Base-by-base conservation (phyloP, 441 rosid species). In the Bocquillonia castaneifolia region DNA sequence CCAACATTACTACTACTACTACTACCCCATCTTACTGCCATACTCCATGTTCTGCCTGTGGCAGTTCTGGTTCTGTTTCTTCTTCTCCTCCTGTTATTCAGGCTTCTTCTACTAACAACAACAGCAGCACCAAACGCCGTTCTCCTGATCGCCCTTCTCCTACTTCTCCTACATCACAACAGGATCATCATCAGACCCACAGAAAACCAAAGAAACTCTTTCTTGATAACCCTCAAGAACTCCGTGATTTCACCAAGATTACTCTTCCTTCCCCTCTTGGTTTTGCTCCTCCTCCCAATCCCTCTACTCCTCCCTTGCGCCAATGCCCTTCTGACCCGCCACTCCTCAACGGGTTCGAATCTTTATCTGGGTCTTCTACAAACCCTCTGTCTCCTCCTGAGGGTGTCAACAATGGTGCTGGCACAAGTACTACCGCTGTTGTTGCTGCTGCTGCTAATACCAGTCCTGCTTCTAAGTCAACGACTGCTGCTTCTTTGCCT, bases 181-280 rank as follows among this genome's bases (percentile, higher is more conserved):
- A 68, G n/a, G n/a, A n/a, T n/a, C n/a, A n/a, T n/a, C 59, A 68
- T n/a, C 59, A 68, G 18, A 25, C 25, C 59, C 39, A 64, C 45
- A 77, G 78, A 72, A 77, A 70, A 60, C 70, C 73, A 68, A 63
- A 66, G 63, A 57, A 54, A 67, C 42, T 55, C 34, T 57, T 64
- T 45, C 63, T 32, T 61, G 74, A 71, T 20, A 20, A 42, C 23
- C 36, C 62, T n/a, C 45, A 28, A 10, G 73, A 70, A n/a, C 77
- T 77, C 59, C 29, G 32, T 10, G 86, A 79, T 57, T 80, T 75
- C 70, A 64, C 82, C 76, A 79, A 68, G 74, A 69, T 79, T 20
- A 32, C 32, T 3, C 73, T 53, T 15, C 73, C 73, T 40, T 31
- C 54, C 5, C 1, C 18, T 10, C 18, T 60, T 23, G 18, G 28